Evolutionary conservation across 129 eudicot genomes (phyloP), one percentile per base, ranked within the genome.

Genomic region (Escallonia herrerae): DNA sequence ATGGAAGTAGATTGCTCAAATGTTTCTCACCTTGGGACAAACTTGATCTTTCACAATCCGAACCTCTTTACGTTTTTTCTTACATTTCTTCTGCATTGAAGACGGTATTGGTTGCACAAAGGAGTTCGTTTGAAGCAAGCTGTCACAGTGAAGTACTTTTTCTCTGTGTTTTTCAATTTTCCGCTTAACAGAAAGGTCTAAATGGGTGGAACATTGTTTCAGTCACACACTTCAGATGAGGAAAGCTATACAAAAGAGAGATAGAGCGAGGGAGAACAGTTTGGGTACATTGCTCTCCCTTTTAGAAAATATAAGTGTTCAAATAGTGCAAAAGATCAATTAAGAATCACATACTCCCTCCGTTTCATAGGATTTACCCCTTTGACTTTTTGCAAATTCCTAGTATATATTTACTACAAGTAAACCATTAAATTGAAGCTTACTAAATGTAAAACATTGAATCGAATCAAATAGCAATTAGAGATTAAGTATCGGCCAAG

Each of bases 131-230:
- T 85, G 81, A 40, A 91, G 67, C 40, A 91, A 15, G 62, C 95
- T 91, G 44, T 85, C 98, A 55, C 67, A 78, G 47, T 80, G 96
- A 6, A 88, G 76, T 63, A 81, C 87, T 65, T 83, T 87, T 67
- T 87, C 96, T 65, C 95, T 72, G 56, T 71, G 71, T 64, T 91
- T 91, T 46, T 85, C 98, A 77, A 91, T 91, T 73, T 91, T 91
- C 7, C 91, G 82, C 83, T 82, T 91, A 6, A 77, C 89, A 43
- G 87, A 79, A 66, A 87, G 89, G 82, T 91, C 98, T 91, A 68
- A 42, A 67, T 61, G 48, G 8, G 5, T 9, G 58, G 45, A 42
- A 53, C 45, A 56, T 53, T 3, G 7, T 45, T 15, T 14, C 8
- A 22, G 33, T 22, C 33, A 22, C 33, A 22, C 33, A 22, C 33